A percentile compares a stretch with the other conserved stretches of the same genome.
Evolutionary conservation across 1,284 basidiomycete genomes (phyloP).

Genomic region (Kalmanozyma brasiliensis): DNA sequence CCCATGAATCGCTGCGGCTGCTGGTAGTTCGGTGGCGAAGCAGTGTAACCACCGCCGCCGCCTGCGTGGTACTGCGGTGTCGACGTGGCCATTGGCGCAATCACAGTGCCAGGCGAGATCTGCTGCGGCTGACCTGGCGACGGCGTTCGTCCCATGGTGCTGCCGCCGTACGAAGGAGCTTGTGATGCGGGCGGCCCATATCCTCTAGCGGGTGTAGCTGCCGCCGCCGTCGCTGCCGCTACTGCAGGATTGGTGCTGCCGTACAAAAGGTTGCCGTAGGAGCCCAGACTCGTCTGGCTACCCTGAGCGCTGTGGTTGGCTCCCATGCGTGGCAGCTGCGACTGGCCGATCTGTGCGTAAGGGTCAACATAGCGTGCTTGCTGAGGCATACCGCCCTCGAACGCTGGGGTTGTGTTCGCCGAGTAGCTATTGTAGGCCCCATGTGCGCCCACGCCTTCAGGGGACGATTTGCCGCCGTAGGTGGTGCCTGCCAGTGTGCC

Average conservation of each 20-base stretch:
- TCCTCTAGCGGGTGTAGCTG: too few species aligned
- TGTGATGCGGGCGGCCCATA: slow-evolving; percentile 20
- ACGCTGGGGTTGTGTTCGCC: slow-evolving; percentile 17
- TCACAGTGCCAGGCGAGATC: slow-evolving; percentile 41
- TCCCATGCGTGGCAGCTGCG: slow-evolving; percentile 27
- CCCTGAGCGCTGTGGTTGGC: slow-evolving; percentile 29
- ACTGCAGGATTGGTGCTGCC: slow-evolving; percentile 13
- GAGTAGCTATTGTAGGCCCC: slow-evolving; percentile 26
- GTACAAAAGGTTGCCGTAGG: slow-evolving; percentile 46
- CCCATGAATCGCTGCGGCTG: slow-evolving; percentile 31
- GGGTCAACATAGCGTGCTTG: slow-evolving; percentile 36
- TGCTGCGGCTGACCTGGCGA: slow-evolving; percentile 28
- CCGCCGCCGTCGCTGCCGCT: slow-evolving; percentile 2
- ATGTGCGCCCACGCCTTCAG: slow-evolving; percentile 24
- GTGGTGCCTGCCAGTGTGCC: slow-evolving; percentile 37
- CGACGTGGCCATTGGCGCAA: slow-evolving; percentile 9
- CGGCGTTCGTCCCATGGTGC: slow-evolving; percentile 3
- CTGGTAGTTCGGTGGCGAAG: slow-evolving; percentile 24
- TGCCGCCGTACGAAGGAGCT: slow-evolving; percentile 7
- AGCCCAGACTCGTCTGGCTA: slow-evolving; percentile 47
- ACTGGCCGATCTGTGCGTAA: slow-evolving; percentile 16
- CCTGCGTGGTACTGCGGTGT: slow-evolving; percentile 18
- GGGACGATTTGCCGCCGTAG: slow-evolving; percentile 38
- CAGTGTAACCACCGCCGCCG: slow-evolving; percentile 25
- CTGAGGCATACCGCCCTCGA: slow-evolving; percentile 23